Percentiles rank a stretch among this genome's conserved stretches.
Evolutionary conservation across 2,329 filamentous ascomycete genomes (phyloP).

Genomic region (Aspergillus amoenus): DNA sequence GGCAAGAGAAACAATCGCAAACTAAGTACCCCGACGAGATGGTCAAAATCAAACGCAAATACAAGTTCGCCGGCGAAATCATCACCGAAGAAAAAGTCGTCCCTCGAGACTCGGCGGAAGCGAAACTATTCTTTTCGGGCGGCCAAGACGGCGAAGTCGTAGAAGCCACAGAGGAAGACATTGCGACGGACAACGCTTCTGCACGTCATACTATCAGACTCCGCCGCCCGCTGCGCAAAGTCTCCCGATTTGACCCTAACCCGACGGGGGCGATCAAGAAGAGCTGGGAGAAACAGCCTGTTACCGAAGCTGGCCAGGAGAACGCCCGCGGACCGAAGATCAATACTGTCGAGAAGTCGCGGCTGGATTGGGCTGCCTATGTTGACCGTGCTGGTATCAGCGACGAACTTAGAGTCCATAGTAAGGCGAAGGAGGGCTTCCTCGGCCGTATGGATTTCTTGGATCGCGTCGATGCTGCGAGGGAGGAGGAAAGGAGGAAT

Average conservation of each 20-base stretch:
- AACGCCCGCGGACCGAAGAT: conserved; percentile 56
- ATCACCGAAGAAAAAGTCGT: conserved; percentile 56
- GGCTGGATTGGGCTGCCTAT: conserved; percentile 64
- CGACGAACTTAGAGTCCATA: conserved; percentile 61
- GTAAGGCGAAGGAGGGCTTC: conserved; percentile 62
- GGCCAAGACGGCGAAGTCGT: conserved; percentile 38
- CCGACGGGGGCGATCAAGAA: conserved; percentile 44
- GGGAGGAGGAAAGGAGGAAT: conserved; percentile 56
- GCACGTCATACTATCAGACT: conserved; percentile 24
- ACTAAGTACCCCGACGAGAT: conserved; percentile 40
- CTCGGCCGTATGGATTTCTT: conserved; percentile 63
- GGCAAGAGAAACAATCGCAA: conserved; percentile 9
- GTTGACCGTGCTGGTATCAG: conserved; percentile 61
- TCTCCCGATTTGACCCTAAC: conserved; percentile 50
- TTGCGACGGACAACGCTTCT: conserved; percentile 13
- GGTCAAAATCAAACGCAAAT: conserved; percentile 57
- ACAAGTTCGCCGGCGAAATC: conserved; percentile 57
- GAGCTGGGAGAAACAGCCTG: conserved; percentile 43
- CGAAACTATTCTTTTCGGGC: conserved; percentile 51
- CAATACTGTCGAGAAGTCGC: conserved; percentile 66
- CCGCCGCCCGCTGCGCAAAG: conserved; percentile 41
- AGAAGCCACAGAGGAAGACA: conserved; percentile 23
- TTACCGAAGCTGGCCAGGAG: conserved; percentile 23
- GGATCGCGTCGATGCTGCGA: conserved; percentile 55
- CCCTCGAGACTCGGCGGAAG: conserved; percentile 54